Base-by-base conservation (phyloP, 164 flowering plant genomes). In the Tinospora cordifolia region DNA sequence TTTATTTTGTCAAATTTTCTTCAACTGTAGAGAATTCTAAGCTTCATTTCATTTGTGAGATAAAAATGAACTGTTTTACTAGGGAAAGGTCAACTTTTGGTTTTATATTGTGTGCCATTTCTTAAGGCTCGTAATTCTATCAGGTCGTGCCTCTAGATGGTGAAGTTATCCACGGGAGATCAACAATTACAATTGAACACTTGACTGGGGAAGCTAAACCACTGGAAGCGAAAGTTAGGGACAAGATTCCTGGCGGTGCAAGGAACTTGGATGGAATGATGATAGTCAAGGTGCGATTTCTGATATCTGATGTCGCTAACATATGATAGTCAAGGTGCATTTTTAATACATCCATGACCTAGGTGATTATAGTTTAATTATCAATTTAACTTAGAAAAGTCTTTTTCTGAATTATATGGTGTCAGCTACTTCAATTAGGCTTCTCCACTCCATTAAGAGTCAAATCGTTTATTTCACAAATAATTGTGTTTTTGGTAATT, bases 121-220 rank as follows among this genome's bases (percentile, higher is more conserved):
- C 65, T 36, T 34, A 30, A 73, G 4, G 39, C 60, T 83, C 72
- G 66, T 72, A 65, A 77, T 76, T n/a, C 82, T 54, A 72, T 80
- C 84, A 94, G 99, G 82, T 86, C 76, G 93, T 94, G 70, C 99
- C 98, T 58, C 94, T 94, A 66, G 99, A 94, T 77, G 91, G 96
- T 77, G 90, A 92, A 79, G 93, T 94, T 70, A 77, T 77, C 71
- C 92, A 85, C 76, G 99, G 98, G 57, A 85, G 90, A 81, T 90
- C 97, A 19, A 92, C 99, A 65, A 82, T 94, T 71, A 90, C 98
- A 1, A 81, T 86, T 72, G 99, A 94, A 82, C 99, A 94, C 77
- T 84, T 94, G 78, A 94, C 99, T 65, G 98, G 98, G 21, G 99
- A 94, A 84, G 86, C 91, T 70, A 94, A 89, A 78, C 99, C 99